Percentiles rank a stretch among this genome's conserved stretches.
phyloP scores from a whole-genome alignment of 169 alveolate species.

The Pseudocohnilembus persalinus region DNA sequence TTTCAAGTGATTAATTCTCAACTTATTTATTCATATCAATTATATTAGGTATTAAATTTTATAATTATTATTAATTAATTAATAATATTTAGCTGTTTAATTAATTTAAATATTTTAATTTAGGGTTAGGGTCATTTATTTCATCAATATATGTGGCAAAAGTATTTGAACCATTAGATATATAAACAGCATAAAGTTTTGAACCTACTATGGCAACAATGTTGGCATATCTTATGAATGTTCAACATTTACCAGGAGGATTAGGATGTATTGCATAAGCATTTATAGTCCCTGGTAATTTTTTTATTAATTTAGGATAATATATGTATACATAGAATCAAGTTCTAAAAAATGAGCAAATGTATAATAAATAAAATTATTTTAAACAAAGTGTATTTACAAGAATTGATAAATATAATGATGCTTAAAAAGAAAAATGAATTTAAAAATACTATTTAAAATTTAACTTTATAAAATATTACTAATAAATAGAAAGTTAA shows the following conservation, averaged over 20 bases:
- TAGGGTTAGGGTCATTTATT: conserved; percentile 29
- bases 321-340: background rate
- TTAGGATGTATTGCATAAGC: conserved; percentile 38
- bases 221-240: background rate
- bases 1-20: conserved; percentile 30
- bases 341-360: no score
- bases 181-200: conserved; percentile 18
- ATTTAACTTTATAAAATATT: no score
- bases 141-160: conserved; percentile 28
- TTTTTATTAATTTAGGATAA: conserved; percentile 13
- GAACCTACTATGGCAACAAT: conserved; percentile 7
- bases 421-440: no score
- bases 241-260: conserved; percentile 23
- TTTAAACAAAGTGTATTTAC: no score
- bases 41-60: conserved; percentile 29
- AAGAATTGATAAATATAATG: no score
- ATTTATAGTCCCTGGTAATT: conserved; percentile 12
- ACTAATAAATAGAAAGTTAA: no score
- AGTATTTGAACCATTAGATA: conserved; percentile 16
- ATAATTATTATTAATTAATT: conserved; percentile 12
- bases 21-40: conserved; percentile 31
- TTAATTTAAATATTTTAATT: conserved; percentile 1
- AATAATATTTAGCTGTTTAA: conserved; percentile 27
- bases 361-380: no score
- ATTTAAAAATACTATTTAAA: no score